These are phyloP conservation scores for Coccomyxa sp. DNA, from an alignment of 139 green algal genomes.

Conservation along the genomic window DNA sequence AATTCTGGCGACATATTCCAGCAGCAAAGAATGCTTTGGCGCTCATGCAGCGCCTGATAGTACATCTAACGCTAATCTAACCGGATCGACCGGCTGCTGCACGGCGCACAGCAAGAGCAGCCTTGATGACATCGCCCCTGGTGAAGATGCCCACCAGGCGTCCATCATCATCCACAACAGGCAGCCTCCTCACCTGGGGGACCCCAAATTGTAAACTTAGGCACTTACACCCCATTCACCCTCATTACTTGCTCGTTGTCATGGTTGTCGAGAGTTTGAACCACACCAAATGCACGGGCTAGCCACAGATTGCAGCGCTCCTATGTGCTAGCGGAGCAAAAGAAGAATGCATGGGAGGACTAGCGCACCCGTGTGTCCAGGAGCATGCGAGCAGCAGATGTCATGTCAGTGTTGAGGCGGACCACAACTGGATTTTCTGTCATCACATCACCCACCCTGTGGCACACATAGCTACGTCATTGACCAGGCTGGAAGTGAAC, in stretches of 20 bases:
- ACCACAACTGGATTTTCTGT: conserved; percentile 63
- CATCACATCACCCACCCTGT: conserved; percentile 77
- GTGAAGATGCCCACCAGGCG: conserved; percentile 59
- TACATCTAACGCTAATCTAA: background rate
- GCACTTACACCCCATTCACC: background rate
- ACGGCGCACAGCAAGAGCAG: conserved; percentile 26
- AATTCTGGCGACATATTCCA: background rate
- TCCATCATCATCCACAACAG: conserved; percentile 58
- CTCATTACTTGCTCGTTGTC: background rate
- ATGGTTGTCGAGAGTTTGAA: background rate
- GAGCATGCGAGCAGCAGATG: conserved; percentile 54
- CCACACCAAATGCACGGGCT: background rate
- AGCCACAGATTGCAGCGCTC: background rate
- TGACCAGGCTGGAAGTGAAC: background rate
- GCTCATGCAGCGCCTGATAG: background rate
- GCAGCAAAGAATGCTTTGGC: background rate
- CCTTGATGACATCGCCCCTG: conserved; percentile 62
- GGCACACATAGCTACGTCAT: background rate
- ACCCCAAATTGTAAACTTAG: background rate
- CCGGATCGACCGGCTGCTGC: background rate
- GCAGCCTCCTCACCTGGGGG: conserved; percentile 35
- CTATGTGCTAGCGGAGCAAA: background rate
- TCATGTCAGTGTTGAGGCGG: conserved; percentile 48
- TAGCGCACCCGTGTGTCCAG: conserved; percentile 21
- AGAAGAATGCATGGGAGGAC: background rate